Evolutionary conservation across 208 protist species (phyloP), one percentile per base, ranked within the genome.

Genomic region (Phytomonas francai): DNA sequence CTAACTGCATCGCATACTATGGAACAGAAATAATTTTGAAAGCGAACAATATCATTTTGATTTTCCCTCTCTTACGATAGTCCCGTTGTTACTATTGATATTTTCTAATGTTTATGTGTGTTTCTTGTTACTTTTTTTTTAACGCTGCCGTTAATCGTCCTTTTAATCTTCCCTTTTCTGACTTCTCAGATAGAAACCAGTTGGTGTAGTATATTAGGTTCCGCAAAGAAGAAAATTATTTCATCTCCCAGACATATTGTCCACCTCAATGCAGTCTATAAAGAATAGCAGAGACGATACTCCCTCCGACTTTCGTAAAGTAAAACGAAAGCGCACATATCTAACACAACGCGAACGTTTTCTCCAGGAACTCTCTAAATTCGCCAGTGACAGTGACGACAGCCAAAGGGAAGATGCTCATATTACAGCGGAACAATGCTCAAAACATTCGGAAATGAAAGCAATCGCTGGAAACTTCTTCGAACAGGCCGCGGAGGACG

Each of bases 321-420:
- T 49, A 49, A 49, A 49, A 49, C 39, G 39, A 49, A 49, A 49
- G 39, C 39, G 58, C 19, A 61, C 30, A 2, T 12, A 36, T 29
- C 58, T 61, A 28, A 28, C 58, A 14, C 58, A 34, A 25, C 56
- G 34, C 25, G 62, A 65, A 27, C 59, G 65, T 11, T 85, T 83
- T 67, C 54, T 80, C 32, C 54, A 39, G 7, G 71, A 85, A 45
- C 32, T 84, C 34, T 34, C 77, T 27, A 64, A 59, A 16, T 81
- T 73, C 61, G 79, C 77, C 3, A 78, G 76, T 28, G 83, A 91
- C 45, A 74, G 78, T 45, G 83, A 87, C 32, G 73, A 77, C 14
- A 66, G 39, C 12, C 39, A 49, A 3, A 12, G 16, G 6, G 39
- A 49, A 12, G 39, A 49, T 49, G 14, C 39, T 12, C 2, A 49